Evolutionary conservation across 306 rosid genomes (phyloP), one percentile per base, ranked within the genome.

Genomic region (Gynostemma pentaphyllum): DNA sequence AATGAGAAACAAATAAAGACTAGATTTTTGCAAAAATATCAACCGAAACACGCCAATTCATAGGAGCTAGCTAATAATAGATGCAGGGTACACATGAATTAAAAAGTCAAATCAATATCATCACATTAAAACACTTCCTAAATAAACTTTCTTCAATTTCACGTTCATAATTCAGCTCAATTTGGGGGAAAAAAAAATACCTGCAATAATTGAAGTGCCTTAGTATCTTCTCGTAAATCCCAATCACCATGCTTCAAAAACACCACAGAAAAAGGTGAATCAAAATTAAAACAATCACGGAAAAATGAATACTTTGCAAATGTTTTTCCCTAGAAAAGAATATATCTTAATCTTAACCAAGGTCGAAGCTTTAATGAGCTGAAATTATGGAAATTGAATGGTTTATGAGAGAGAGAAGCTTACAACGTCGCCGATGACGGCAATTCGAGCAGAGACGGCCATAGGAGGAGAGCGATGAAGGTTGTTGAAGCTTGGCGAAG

Each of bases 371-470:
- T 6, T 5, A 36, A 23, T 21, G 27, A 56, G 23, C 1, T 18
- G 30, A 27, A 51, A n/a, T 55, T 37, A 64, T 45, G 2, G 5
- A 55, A 30, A 22, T 8, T 5, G 0, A 34, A 32, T n/a, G 36
- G 60, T 8, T 12, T 11, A 32, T 8, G 47, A 39, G 49, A 71
- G 63, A 53, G 69, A 68, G 64, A 76, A 68, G 39, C 72, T 76
- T 73, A 92, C 96, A 64, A 88, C 83, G 68, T 88, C 96, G 23
- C 98, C 95, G 21, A 91, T 85, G 64, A 91, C 68, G 26, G 80
- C 96, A 16, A 88, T 82, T 42, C 96, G 92, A 70, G 82, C 79
- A 26, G 81, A 44, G 69, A 82, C 52, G 51, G 90, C 85, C 96
- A 88, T 91, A 75, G 86, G 62, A 68, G 57, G 24, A 39, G 82